Evolutionary conservation across 306 rosid genomes (phyloP).

Genomic region (Pyrus communis): DNA sequence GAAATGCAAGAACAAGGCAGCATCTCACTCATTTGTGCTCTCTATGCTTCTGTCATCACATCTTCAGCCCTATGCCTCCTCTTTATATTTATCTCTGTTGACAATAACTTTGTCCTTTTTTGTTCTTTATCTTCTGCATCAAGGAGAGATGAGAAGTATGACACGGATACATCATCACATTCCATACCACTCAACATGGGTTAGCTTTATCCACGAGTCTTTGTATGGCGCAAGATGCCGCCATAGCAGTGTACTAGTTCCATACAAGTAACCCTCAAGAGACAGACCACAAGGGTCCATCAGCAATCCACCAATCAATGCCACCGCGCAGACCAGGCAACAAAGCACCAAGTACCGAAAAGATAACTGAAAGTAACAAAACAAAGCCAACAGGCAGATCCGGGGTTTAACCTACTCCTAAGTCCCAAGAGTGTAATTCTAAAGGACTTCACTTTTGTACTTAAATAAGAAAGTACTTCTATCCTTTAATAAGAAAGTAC

Average conservation of each 20-base stretch:
- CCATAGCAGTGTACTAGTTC: too few relatives aligned
- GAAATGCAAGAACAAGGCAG: slow-evolving; percentile 38
- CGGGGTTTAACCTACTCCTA: neutral
- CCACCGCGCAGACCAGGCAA: neutral
- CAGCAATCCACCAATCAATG: neutral
- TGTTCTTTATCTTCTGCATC: too few relatives aligned
- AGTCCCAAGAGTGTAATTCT: neutral
- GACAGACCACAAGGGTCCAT: too few relatives aligned
- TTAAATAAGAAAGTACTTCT: neutral
- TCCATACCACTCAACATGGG: too few relatives aligned
- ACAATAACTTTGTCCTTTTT: too few relatives aligned
- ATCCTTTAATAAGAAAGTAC: neutral
- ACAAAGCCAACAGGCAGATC: neutral
- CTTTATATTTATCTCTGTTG: too few relatives aligned
- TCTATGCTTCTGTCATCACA: slow-evolving; percentile 71
- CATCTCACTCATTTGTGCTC: slow-evolving; percentile 82
- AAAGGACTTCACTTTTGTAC: neutral
- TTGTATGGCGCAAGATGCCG: too few relatives aligned
- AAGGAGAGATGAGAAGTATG: too few relatives aligned
- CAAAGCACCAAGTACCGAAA: neutral
- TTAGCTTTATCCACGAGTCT: too few relatives aligned
- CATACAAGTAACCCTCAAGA: too few relatives aligned
- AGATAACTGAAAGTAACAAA: neutral
- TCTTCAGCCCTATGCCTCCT: slow-evolving; percentile 3
- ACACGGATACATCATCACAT: too few relatives aligned